Evolutionary conservation across 2,329 filamentous ascomycete genomes (phyloP), one percentile per base, ranked within the genome.

Genomic region (Calycina herbarum): DNA sequence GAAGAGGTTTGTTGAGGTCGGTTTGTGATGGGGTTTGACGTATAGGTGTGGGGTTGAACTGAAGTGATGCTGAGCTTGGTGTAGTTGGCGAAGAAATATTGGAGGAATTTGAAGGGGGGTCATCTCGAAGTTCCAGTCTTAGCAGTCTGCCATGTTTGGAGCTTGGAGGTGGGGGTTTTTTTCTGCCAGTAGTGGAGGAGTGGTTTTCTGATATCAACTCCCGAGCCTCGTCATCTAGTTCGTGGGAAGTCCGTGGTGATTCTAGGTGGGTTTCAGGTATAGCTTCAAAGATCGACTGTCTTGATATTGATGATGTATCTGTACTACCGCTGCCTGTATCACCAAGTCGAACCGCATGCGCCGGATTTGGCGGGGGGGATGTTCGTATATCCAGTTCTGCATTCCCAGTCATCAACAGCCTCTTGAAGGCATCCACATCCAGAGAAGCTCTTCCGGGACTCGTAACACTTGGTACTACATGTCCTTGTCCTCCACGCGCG

Each of bases 111-210:
- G 77, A 74, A 75, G 78, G 65, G 74, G 80, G 70, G 66, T 81
- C 70, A 61, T 73, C 75, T 62, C 78, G 79, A 66, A 80, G 70
- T 72, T 83, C 79, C 56, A 80, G 76, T 69, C 83, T 86, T 69
- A 94, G 90, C 20, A 89, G 82, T 77, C 90, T 94, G 4, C 92
- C 92, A 78, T 94, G 91, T 63, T 91, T 86, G 61, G 90, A 93
- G 74, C 85, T 92, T 11, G 91, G 91, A 6, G 90, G 89, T 5
- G 91, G 91, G 15, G 90, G 89, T 68, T 86, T 86, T 77, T 86
- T 88, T 74, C 89, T 90, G 69, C 82, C 79, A 51, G 79, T 75
- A 61, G 75, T 73, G 38, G 75, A 74, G 42, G 70, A 70, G 38
- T 68, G 40, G 17, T 63, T 57, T 17, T 68, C 67, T 54, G 64